A percentile compares a stretch with the other conserved stretches of the same genome.
Evolutionary conservation across 129 eudicot genomes (phyloP).

Genomic region (Helianthus tuberosus): DNA sequence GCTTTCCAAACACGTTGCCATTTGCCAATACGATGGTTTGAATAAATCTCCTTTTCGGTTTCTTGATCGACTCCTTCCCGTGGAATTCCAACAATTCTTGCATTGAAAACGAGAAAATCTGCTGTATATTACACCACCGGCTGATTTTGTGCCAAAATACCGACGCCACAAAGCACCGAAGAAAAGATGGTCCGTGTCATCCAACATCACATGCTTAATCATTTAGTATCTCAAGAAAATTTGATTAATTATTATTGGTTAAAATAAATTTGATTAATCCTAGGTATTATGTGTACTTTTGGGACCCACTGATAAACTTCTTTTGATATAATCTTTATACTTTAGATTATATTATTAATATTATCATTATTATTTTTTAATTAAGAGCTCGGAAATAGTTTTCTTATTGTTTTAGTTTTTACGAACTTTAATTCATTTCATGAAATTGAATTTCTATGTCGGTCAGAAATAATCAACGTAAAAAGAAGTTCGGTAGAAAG

Average conservation of each 20-base stretch:
- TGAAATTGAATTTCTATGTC: neutral
- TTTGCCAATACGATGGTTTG: too few species aligned
- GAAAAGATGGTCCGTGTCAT: too few species aligned
- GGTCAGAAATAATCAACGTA: neutral
- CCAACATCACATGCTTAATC: neutral
- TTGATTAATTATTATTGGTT: neutral
- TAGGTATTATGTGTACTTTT: neutral
- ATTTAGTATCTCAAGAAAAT: neutral
- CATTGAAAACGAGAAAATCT: too few species aligned
- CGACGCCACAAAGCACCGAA: too few species aligned
- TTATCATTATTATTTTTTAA: neutral
- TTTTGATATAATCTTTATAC: neutral
- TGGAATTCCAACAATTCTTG: too few species aligned
- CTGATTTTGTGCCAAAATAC: too few species aligned
- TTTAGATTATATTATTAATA: neutral
- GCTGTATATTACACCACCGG: too few species aligned
- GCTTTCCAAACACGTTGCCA: too few species aligned
- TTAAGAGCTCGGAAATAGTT: neutral
- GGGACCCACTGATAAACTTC: constrained; percentile 1
- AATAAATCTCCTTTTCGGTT: too few species aligned
- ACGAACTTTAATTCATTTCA: neutral
- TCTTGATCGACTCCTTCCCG: too few species aligned
- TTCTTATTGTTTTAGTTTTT: neutral
- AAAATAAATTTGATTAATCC: constrained; percentile 3
- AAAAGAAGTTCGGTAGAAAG: too few species aligned